phyloP scores from a whole-genome alignment of 352 stramenopile species.

The Globisporangium nodosum region DNA sequence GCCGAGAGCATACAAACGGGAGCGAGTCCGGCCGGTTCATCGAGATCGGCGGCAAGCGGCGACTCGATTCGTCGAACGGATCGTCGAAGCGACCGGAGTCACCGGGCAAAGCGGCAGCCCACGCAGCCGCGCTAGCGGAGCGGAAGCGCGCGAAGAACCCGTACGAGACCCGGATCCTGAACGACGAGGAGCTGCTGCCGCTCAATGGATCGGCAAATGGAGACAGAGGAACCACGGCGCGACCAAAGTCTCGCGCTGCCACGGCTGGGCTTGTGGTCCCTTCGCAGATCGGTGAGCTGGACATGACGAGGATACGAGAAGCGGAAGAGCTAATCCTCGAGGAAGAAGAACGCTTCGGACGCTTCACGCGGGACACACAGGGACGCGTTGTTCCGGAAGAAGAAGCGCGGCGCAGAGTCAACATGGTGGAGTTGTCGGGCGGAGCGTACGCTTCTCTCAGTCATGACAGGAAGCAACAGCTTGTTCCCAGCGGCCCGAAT shows the following conservation, averaged over 20 bases:
- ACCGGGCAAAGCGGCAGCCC: background rate
- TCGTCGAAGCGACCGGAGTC: slow-evolving; percentile 6
- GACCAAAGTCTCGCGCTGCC: slow-evolving; percentile 6
- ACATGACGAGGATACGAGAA: slow-evolving; percentile 74
- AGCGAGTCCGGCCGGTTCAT: slow-evolving; percentile 38
- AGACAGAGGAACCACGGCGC: slow-evolving; percentile 7
- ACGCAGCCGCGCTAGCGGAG: slow-evolving; percentile 38
- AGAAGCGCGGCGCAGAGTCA: slow-evolving; percentile 39
- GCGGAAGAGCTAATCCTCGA: slow-evolving; percentile 60
- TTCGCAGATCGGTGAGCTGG: slow-evolving; percentile 77
- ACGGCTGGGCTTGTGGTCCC: slow-evolving; percentile 20
- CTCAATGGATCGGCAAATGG: slow-evolving; percentile 7
- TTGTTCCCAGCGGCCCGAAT: background rate
- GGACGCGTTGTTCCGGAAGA: slow-evolving; percentile 60
- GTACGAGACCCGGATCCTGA: slow-evolving; percentile 83
- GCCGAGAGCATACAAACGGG: background rate
- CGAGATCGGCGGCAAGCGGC: slow-evolving; percentile 56
- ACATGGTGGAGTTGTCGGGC: slow-evolving; percentile 57
- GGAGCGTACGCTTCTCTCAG: slow-evolving; percentile 26
- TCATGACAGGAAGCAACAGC: background rate
- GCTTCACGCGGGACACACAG: slow-evolving; percentile 64
- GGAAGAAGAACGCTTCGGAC: slow-evolving; percentile 63
- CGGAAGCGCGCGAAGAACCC: slow-evolving; percentile 60
- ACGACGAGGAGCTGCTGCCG: slow-evolving; percentile 76
- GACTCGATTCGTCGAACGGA: background rate